A percentile compares a stretch with the other conserved stretches of the same genome.
phyloP scores from a whole-genome alignment of 2,329 filamentous ascomycete species.

The Tolypocladium inflatum region DNA sequence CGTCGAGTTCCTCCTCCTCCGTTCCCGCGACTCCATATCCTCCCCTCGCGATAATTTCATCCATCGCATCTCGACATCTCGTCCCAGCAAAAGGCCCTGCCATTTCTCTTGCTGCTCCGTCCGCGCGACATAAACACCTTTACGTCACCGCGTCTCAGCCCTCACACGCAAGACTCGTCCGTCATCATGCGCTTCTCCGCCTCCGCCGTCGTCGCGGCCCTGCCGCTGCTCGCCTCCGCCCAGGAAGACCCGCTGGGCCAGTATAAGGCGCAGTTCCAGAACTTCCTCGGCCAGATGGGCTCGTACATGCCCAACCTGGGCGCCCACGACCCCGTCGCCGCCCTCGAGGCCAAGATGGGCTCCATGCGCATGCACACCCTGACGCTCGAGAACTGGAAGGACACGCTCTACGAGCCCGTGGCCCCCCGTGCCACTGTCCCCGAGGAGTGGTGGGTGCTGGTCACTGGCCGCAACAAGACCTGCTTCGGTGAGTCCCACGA shows the following conservation, averaged over 20 bases:
- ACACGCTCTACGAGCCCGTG: slow-evolving; percentile 54
- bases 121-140: no score
- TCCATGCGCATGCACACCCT: slow-evolving; percentile 39
- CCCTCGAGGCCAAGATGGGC: slow-evolving; percentile 29
- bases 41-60: neutral
- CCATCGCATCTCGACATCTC: neutral
- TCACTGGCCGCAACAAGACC: slow-evolving; percentile 70
- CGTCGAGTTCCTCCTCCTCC: neutral
- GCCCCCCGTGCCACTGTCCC: slow-evolving; percentile 49
- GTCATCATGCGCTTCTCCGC: slow-evolving; percentile 49
- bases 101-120: no score
- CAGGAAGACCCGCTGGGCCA: slow-evolving; percentile 42
- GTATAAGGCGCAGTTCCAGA: slow-evolving; percentile 55
- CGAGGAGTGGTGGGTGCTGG: slow-evolving; percentile 67
- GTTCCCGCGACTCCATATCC: no score
- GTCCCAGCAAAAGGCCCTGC: neutral
- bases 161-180: neutral
- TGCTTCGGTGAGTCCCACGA: slow-evolving; percentile 49
- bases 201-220: slow-evolving; percentile 37
- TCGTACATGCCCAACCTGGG: slow-evolving; percentile 41
- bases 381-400: slow-evolving; percentile 61
- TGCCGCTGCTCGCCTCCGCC: slow-evolving; percentile 47
- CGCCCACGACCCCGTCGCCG: slow-evolving; percentile 28
- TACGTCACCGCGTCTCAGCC: no score
- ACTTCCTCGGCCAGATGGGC: slow-evolving; percentile 51